Base-by-base conservation (phyloP, 441 rosid genomes). In the Biscutella laevigata region DNA sequence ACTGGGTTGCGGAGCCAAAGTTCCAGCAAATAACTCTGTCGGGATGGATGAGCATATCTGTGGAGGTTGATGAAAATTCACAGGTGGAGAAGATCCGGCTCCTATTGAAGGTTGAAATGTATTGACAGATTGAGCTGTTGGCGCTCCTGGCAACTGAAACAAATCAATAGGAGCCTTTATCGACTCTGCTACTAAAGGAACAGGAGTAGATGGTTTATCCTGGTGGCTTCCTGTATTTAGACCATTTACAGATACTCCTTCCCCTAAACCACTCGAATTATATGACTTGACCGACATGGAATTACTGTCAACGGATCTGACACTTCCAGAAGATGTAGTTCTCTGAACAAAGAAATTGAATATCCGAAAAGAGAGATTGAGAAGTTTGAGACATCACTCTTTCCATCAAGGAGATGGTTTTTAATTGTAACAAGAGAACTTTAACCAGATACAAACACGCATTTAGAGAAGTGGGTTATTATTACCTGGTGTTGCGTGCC, bases 261-360 rank as follows among this genome's bases (percentile, higher is more conserved):
- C 87, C 13, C 37, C 65, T 32, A 74, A 66, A 64, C 71, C 66
- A 54, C 78, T 73, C 0, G 83, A 79, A 60, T 75, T 73, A 62
- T 61, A 68, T 48, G 89, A 81, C 73, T 74, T 83, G 59, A 74
- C 21, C 63, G 92, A 79, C 66, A 57, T 10, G 27, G 79, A 68
- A 54, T 72, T 77, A 76, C 78, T 71, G 28, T 78, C 88, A 42
- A 80, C 69, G 48, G 94, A 80, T 53, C 77, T 78, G 55, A 57
- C 59, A 74, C 90, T 84, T 68, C 82, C 90, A 15, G 61, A 68
- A 56, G 98, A 91, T 39, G 72, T 53, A 34, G 81, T 71, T 79
- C 88, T 81, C 96, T 91, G 81, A 43, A 62, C 16, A 27, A 44
- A 71, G 53, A 51, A 68, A 71, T 6, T 25, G 62, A 51, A 59